These are phyloP conservation scores for Diaporthe sp. DNA, from an alignment of 2,329 filamentous ascomycete genomes.

Conservation along the genomic window DNA sequence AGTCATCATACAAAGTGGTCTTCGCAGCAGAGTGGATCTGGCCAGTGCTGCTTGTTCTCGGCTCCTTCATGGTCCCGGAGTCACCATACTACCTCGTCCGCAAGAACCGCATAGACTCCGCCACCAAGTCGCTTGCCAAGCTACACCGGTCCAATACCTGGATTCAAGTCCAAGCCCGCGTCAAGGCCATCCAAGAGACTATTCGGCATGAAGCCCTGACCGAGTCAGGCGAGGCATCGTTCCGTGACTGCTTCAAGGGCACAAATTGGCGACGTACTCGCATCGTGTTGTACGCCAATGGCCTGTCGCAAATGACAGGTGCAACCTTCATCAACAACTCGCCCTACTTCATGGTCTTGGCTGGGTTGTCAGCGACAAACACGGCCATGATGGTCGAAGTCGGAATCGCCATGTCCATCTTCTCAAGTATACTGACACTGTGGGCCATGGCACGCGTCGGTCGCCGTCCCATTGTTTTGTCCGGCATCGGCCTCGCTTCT, in stretches of 20 bases:
- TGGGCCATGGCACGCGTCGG: constrained; percentile 31
- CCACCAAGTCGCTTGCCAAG: neutral
- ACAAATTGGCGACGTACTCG: constrained; percentile 31
- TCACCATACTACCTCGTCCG: constrained; percentile 63
- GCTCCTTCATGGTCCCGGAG: constrained; percentile 42
- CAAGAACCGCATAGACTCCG: constrained; percentile 47
- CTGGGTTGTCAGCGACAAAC: constrained; percentile 11
- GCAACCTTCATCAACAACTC: constrained; percentile 35
- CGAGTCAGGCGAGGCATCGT: neutral
- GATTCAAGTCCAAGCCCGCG: constrained; percentile 14
- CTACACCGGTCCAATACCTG: neutral
- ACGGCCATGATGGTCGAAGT: constrained; percentile 35
- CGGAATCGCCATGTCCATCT: constrained; percentile 32
- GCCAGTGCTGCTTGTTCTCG: constrained; percentile 6
- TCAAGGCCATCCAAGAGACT: neutral
- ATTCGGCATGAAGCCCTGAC: neutral
- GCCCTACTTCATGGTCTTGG: constrained; percentile 33
- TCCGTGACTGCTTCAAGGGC: constrained; percentile 25
- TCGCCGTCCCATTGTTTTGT: constrained; percentile 22
- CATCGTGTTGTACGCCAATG: constrained; percentile 32
- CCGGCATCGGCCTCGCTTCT: constrained; percentile 18
- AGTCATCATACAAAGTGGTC: constrained; percentile 32
- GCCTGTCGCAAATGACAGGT: constrained; percentile 29
- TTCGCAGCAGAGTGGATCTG: constrained; percentile 32
- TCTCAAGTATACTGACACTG: constrained; percentile 23